phyloP scores from a whole-genome alignment of 495 filamentous ascomycete genomes.

The Daldinia childiae region DNA sequence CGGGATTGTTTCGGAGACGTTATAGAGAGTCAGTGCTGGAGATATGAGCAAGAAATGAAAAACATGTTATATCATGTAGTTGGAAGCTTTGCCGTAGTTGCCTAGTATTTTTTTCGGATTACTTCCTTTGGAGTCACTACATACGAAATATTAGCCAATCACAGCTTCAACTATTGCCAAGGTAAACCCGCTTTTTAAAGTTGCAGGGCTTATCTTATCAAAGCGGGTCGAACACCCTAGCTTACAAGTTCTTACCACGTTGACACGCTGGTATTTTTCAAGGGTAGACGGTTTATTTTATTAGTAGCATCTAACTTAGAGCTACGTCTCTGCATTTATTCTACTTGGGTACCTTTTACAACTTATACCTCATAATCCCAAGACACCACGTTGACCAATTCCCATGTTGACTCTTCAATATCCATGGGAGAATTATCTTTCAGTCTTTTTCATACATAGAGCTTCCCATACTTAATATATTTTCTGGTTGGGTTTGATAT shows the following conservation, averaged over 20 bases:
- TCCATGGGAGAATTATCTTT: constrained; percentile 32
- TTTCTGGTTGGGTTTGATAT: constrained; percentile 4
- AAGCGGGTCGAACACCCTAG: constrained; percentile 11
- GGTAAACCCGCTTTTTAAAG: constrained; percentile 26
- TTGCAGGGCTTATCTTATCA: constrained; percentile 41
- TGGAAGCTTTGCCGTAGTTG: constrained; percentile 1
- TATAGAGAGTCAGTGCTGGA: not conserved
- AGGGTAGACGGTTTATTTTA: constrained; percentile 8
- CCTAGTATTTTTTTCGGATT: constrained; percentile 23
- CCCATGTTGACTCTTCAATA: constrained; percentile 24
- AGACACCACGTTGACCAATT: constrained; percentile 33
- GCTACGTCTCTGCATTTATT: constrained; percentile 1
- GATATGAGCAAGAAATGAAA: constrained; percentile 8
- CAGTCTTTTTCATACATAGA: constrained; percentile 6
- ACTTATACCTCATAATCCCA: constrained; percentile 1
- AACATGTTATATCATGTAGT: not conserved
- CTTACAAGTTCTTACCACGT: constrained; percentile 34
- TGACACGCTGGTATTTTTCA: constrained; percentile 41
- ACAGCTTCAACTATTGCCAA: constrained; percentile 1
- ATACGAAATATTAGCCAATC: constrained; percentile 15
- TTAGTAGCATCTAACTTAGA: not conserved
- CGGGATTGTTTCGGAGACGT: not conserved
- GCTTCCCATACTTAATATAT: constrained; percentile 1
- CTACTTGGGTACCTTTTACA: constrained; percentile 9
- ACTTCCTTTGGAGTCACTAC: constrained; percentile 9